Evolutionary conservation across 768 basidiomycete genomes (phyloP).

Genomic region (Naganishia onofrii): DNA sequence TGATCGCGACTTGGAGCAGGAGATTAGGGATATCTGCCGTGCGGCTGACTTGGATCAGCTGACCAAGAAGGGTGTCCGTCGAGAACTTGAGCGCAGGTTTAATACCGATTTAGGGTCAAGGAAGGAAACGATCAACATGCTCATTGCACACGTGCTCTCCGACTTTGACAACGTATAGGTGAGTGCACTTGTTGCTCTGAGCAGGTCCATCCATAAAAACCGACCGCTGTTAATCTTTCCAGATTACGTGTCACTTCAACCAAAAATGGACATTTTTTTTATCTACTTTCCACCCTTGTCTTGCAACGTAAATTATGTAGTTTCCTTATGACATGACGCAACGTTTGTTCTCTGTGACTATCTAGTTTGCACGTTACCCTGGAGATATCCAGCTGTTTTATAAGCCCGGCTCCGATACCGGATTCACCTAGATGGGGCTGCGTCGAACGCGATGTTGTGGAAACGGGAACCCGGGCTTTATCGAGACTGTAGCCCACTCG

Average conservation of each 20-base stretch:
- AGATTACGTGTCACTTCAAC: not conserved
- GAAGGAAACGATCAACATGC: slow-evolving; percentile 51
- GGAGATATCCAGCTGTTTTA: too few relatives aligned
- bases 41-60: slow-evolving; percentile 79
- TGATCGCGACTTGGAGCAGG: slow-evolving; percentile 43
- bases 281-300: not conserved
- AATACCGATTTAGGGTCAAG: slow-evolving; percentile 64
- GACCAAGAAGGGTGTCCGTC: slow-evolving; percentile 86
- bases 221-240: not conserved
- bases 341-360: too few relatives aligned
- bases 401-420: too few relatives aligned
- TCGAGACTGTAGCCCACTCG: too few relatives aligned
- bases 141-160: slow-evolving; percentile 49
- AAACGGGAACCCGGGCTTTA: too few relatives aligned
- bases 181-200: not conserved
- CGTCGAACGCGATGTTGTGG: too few relatives aligned
- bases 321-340: not conserved
- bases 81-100: slow-evolving; percentile 75
- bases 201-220: not conserved
- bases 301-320: not conserved
- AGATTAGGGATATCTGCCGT: slow-evolving; percentile 70
- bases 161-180: slow-evolving; percentile 24
- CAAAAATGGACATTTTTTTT: not conserved
- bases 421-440: too few relatives aligned
- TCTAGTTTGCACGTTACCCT: too few relatives aligned